Evolutionary conservation across 1,284 basidiomycete species (phyloP).

Genomic region (Cerioporus squamosus): DNA sequence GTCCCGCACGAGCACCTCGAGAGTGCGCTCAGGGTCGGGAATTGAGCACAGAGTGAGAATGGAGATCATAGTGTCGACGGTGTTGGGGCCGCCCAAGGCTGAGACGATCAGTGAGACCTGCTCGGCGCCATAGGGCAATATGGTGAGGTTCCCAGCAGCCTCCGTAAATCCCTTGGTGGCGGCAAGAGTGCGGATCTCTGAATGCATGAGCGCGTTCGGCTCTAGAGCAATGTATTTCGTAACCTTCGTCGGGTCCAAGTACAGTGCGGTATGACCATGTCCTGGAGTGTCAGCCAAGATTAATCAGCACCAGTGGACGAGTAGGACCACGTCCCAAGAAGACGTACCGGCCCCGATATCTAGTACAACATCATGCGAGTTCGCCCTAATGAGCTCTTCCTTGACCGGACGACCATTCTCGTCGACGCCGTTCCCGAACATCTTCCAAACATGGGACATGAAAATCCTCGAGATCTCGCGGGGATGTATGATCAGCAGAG

Average conservation of each 20-base stretch:
- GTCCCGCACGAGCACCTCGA: conserved; percentile 47
- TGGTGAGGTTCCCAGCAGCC: conserved; percentile 43
- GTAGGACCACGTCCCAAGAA: neutral
- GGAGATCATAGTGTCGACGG: conserved; percentile 59
- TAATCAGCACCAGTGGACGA: neutral
- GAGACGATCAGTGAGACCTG: conserved; percentile 40
- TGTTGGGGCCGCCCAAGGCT: conserved; percentile 40
- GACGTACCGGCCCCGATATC: conserved; percentile 70
- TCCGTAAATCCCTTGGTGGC: conserved; percentile 56
- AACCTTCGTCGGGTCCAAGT: conserved; percentile 57
- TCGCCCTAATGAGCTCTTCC: conserved; percentile 49
- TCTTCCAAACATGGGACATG: conserved; percentile 62
- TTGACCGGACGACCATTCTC: conserved; percentile 48
- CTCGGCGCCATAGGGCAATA: conserved; percentile 62
- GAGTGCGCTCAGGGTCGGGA: conserved; percentile 49
- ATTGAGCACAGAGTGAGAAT: conserved; percentile 66
- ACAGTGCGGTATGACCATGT: conserved; percentile 61
- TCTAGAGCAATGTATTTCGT: conserved; percentile 71
- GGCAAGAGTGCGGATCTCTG: conserved; percentile 52
- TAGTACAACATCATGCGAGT: conserved; percentile 65
- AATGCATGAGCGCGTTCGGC: conserved; percentile 68
- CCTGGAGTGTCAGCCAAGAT: conserved; percentile 39
- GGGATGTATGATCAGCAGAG: conserved; percentile 52
- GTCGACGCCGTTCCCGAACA: conserved; percentile 56
- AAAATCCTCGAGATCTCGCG: conserved; percentile 53